Percentiles rank a stretch among this genome's conserved stretches.
phyloP scores from a whole-genome alignment of 495 filamentous ascomycete species.

The Lophium mytilinum region DNA sequence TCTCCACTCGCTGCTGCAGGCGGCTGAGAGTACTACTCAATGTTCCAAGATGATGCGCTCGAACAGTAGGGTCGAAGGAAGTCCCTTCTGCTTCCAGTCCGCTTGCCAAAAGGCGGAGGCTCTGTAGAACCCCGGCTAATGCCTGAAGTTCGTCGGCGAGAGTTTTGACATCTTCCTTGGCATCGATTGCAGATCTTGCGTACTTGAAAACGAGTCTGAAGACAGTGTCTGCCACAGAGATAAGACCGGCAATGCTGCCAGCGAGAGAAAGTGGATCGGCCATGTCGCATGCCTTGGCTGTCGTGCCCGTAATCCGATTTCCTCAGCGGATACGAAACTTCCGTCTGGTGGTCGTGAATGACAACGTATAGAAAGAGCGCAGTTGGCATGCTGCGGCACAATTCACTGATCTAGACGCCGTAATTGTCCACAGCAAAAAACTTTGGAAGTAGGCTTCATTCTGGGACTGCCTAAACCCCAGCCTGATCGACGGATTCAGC shows the following conservation, averaged over 20 bases:
- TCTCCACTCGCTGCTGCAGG: too few relatives aligned
- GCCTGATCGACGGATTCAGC: too few relatives aligned
- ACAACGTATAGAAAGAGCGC: too few relatives aligned
- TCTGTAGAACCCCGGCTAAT: constrained; percentile 30
- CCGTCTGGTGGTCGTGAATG: too few relatives aligned
- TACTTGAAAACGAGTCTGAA: constrained; percentile 29
- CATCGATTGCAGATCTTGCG: constrained; percentile 25
- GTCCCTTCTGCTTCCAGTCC: constrained; percentile 22
- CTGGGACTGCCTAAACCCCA: too few relatives aligned
- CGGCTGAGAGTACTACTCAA: background rate
- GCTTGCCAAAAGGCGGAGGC: constrained; percentile 22
- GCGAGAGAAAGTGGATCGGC: constrained; percentile 33
- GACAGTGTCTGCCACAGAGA: constrained; percentile 32
- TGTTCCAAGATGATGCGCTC: constrained; percentile 17
- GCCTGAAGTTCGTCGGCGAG: constrained; percentile 19
- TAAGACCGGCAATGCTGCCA: constrained; percentile 32
- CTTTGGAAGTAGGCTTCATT: too few relatives aligned
- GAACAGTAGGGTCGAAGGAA: constrained; percentile 13
- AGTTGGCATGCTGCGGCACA: too few relatives aligned
- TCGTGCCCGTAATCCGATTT: too few relatives aligned
- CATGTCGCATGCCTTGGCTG: constrained; percentile 10
- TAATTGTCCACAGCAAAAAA: too few relatives aligned
- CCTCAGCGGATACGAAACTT: too few relatives aligned
- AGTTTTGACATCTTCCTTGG: background rate
- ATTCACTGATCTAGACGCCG: too few relatives aligned